These are phyloP conservation scores for Tulasnella sp. DNA, from an alignment of 768 basidiomycete genomes.

Conservation along the genomic window DNA sequence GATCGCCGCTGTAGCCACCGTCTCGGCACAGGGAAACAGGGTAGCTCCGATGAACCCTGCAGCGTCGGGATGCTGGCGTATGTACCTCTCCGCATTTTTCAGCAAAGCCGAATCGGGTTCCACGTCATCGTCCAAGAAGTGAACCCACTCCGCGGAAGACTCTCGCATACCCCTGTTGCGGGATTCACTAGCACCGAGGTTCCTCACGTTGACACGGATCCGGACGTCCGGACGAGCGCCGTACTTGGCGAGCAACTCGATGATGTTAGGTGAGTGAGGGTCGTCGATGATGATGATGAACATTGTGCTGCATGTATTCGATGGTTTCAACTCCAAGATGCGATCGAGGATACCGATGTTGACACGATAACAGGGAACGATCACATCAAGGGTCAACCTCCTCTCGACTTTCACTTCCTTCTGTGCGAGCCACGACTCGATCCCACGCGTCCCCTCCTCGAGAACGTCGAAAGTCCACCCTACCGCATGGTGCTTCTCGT, in stretches of 20 bases:
- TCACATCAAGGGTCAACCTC: slow-evolving; percentile 42
- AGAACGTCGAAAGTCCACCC: slow-evolving; percentile 44
- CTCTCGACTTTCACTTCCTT: slow-evolving; percentile 23
- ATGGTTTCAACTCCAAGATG: slow-evolving; percentile 38
- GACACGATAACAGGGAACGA: slow-evolving; percentile 49
- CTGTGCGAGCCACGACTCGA: slow-evolving; percentile 32
- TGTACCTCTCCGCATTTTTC: slow-evolving; percentile 36
- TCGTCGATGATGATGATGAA: slow-evolving; percentile 51
- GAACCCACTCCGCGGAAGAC: slow-evolving; percentile 46
- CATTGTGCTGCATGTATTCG: slow-evolving; percentile 38
- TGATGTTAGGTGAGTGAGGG: slow-evolving; percentile 35
- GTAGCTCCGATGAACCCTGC: slow-evolving; percentile 47
- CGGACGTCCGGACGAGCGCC: slow-evolving; percentile 40
- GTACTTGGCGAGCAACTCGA: slow-evolving; percentile 33
- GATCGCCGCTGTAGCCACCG: slow-evolving; percentile 42
- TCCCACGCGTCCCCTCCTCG: slow-evolving; percentile 31
- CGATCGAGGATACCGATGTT: slow-evolving; percentile 34
- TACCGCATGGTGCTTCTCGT: slow-evolving; percentile 34
- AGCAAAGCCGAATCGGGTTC: slow-evolving; percentile 35
- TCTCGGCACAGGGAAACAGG: slow-evolving; percentile 38
- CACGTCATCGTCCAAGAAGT: slow-evolving; percentile 55
- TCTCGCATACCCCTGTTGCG: slow-evolving; percentile 46
- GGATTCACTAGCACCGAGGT: slow-evolving; percentile 43
- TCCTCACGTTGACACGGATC: slow-evolving; percentile 39
- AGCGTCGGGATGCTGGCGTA: slow-evolving; percentile 37